Percentiles rank a stretch among this genome's conserved stretches.
Evolutionary conservation across 1,284 basidiomycete genomes (phyloP).

Genomic region (Melampsora americana): DNA sequence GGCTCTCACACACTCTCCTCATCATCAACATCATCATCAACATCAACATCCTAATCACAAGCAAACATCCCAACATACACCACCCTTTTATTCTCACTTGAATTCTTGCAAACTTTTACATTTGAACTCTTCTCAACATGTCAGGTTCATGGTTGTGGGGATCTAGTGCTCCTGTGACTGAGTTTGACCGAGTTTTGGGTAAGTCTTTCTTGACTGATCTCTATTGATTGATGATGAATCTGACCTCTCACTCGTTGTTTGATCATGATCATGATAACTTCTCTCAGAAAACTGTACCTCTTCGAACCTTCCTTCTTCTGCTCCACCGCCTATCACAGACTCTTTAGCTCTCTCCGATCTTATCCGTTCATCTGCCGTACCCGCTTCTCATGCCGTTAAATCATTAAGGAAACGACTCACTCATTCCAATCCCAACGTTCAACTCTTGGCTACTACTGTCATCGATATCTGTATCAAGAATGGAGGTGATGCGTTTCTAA

Average conservation of each 20-base stretch:
- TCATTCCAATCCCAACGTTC: slow-evolving; percentile 95
- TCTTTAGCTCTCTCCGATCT: slow-evolving; percentile 37
- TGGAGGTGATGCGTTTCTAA: slow-evolving; percentile 85
- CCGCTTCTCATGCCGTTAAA: slow-evolving; percentile 81
- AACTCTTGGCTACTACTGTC: slow-evolving; percentile 78
- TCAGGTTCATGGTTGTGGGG: slow-evolving; percentile 23
- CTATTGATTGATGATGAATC: background rate
- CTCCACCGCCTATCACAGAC: slow-evolving; percentile 39
- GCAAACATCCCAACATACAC: too few relatives aligned
- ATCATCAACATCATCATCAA: too few relatives aligned
- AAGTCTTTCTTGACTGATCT: background rate
- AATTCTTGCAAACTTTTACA: too few relatives aligned
- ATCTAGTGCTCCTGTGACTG: slow-evolving; percentile 19
- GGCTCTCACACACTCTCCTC: too few relatives aligned
- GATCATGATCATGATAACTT: background rate
- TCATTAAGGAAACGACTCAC: slow-evolving; percentile 79
- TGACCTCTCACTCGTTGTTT: background rate
- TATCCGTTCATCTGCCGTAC: slow-evolving; percentile 86
- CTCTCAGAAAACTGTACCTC: slow-evolving; percentile 36
- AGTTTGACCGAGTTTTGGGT: slow-evolving; percentile 42
- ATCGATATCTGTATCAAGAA: slow-evolving; percentile 97
- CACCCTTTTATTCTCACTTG: too few relatives aligned
- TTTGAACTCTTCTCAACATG: slow-evolving; percentile 20
- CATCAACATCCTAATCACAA: too few relatives aligned
- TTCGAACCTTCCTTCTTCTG: slow-evolving; percentile 35